phyloP scores from a whole-genome alignment of 805 yeast genomes.

The Priceomyces haplophilus region DNA sequence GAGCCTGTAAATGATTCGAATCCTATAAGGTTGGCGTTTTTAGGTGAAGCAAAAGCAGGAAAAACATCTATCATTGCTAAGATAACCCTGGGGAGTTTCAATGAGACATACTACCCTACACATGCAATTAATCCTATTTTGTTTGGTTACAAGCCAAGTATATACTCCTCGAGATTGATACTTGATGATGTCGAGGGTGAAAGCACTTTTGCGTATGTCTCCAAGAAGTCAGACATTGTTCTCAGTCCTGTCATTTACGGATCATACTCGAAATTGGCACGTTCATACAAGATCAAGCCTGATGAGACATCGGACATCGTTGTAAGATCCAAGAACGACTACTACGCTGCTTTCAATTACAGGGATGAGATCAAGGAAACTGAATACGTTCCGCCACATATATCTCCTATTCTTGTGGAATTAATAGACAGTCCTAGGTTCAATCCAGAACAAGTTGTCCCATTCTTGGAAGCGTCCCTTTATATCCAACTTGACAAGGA shows the following conservation, averaged over 20 bases:
- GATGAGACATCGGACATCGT: slow-evolving; percentile 7
- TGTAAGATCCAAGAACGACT: slow-evolving; percentile 16
- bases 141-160: slow-evolving; percentile 49
- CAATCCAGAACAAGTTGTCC: slow-evolving; percentile 63
- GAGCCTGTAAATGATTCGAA: not conserved
- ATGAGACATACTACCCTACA: slow-evolving; percentile 77
- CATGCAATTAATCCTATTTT: slow-evolving; percentile 56
- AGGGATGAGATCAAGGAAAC: slow-evolving; percentile 5
- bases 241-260: slow-evolving; percentile 32
- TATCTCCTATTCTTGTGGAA: slow-evolving; percentile 63
- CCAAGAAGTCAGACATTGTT: slow-evolving; percentile 12
- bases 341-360: slow-evolving; percentile 17
- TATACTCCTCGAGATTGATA: slow-evolving; percentile 14
- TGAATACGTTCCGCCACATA: slow-evolving; percentile 41
- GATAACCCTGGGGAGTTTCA: slow-evolving; percentile 45
- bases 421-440: slow-evolving; percentile 74
- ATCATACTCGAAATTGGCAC: slow-evolving; percentile 12
- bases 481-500: slow-evolving; percentile 60
- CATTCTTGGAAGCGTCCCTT: slow-evolving; percentile 70
- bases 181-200: slow-evolving; percentile 22
- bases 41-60: slow-evolving; percentile 60
- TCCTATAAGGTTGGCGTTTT: slow-evolving; percentile 56
- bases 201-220: slow-evolving; percentile 12
- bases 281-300: slow-evolving; percentile 1
- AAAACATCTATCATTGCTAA: slow-evolving; percentile 57